phyloP scores from a whole-genome alignment of 192 early-diverging fungal genomes.

The Coemansia sp. region DNA sequence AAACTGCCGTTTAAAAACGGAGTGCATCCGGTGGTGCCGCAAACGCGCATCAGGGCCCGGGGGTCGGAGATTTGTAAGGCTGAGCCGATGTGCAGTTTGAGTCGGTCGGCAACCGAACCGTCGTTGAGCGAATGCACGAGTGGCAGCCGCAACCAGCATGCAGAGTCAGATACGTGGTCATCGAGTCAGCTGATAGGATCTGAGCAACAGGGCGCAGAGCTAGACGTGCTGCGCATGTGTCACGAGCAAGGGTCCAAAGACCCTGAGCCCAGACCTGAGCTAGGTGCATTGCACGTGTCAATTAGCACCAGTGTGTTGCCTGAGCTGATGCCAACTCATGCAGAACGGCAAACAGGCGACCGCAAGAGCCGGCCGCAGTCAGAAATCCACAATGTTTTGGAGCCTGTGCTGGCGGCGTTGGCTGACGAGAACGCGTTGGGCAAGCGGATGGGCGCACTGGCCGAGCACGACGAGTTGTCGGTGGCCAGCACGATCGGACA shows the following conservation, averaged over 20 bases:
- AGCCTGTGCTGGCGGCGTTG: conserved; percentile 23
- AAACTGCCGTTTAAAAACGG: conserved; percentile 38
- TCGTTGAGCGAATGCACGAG: conserved; percentile 9
- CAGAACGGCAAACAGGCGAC: background rate
- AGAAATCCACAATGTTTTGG: conserved; percentile 18
- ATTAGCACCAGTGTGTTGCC: conserved; percentile 19
- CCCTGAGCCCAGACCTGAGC: background rate
- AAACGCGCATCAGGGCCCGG: conserved; percentile 11
- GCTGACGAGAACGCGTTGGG: conserved; percentile 3
- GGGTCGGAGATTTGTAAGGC: conserved; percentile 28
- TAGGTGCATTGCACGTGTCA: conserved; percentile 15
- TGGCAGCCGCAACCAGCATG: background rate
- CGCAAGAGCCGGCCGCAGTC: conserved; percentile 14
- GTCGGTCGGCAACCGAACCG: conserved; percentile 27
- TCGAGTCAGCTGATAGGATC: background rate
- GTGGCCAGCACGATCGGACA: background rate
- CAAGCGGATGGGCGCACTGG: background rate
- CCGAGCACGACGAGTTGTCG: background rate
- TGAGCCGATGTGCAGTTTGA: conserved; percentile 16
- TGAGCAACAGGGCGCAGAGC: background rate
- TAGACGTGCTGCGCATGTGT: background rate
- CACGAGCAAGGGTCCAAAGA: conserved; percentile 1
- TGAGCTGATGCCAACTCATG: background rate
- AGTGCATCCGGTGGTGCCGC: conserved; percentile 41
- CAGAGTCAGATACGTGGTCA: background rate